A percentile compares a stretch with the other conserved stretches of the same genome.
Evolutionary conservation across 495 filamentous ascomycete species (phyloP).

Genomic region (Hypoxylon subgilvum): DNA sequence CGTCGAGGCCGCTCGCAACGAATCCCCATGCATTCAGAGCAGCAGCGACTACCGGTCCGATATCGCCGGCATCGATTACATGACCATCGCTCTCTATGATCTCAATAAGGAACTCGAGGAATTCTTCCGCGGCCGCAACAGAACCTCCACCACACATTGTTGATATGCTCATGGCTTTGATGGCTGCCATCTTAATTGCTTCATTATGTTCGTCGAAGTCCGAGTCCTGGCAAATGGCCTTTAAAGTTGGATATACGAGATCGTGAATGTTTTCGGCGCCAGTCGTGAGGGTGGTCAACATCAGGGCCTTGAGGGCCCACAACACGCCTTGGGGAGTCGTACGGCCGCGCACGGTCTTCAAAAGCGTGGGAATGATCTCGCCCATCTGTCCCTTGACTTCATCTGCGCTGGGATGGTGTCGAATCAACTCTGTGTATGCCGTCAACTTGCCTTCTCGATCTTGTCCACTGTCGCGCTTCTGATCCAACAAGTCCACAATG

Average conservation of each 20-base stretch:
- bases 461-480: slow-evolving; percentile 82
- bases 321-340: slow-evolving; percentile 74
- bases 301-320: slow-evolving; percentile 75
- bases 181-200: slow-evolving; percentile 71
- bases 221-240: slow-evolving; percentile 72
- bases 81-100: slow-evolving; percentile 86
- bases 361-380: slow-evolving; percentile 73
- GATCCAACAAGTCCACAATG: slow-evolving; percentile 82
- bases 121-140: slow-evolving; percentile 69
- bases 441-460: slow-evolving; percentile 76
- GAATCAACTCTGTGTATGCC: slow-evolving; percentile 74
- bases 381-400: slow-evolving; percentile 64
- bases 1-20: slow-evolving; percentile 80
- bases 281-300: slow-evolving; percentile 75
- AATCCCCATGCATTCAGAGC: slow-evolving; percentile 90
- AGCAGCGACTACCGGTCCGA: slow-evolving; percentile 75
- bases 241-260: slow-evolving; percentile 66
- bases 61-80: slow-evolving; percentile 74
- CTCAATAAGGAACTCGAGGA: slow-evolving; percentile 84
- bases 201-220: slow-evolving; percentile 52
- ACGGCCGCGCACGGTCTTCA: slow-evolving; percentile 74
- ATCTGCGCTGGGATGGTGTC: slow-evolving; percentile 72
- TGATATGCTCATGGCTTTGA: slow-evolving; percentile 74
- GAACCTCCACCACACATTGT: slow-evolving; percentile 82
- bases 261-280: slow-evolving; percentile 75